These are phyloP conservation scores for Rubia peregrina DNA, from an alignment of 305 asterid species.

Conservation along the genomic window DNA sequence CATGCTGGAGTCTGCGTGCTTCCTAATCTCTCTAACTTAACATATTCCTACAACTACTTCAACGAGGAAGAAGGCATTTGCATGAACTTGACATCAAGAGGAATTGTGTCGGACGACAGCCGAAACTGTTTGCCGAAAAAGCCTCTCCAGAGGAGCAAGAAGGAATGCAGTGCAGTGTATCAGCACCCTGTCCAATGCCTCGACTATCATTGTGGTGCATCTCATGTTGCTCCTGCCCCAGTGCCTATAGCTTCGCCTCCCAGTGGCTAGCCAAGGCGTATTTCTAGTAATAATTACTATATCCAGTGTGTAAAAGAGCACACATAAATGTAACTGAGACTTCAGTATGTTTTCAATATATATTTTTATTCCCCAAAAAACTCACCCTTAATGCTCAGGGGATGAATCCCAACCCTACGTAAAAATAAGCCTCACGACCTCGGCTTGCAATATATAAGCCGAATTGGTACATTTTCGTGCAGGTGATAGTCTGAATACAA, in stretches of 20 bases:
- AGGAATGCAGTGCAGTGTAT: slow-evolving; percentile 46
- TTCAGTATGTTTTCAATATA: too few species aligned
- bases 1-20: slow-evolving; percentile 53
- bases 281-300: neutral
- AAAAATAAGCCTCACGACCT: too few species aligned
- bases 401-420: too few species aligned
- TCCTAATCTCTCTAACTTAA: slow-evolving; percentile 48
- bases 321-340: too few species aligned
- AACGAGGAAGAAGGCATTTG: slow-evolving; percentile 56
- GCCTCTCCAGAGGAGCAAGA: slow-evolving; percentile 54
- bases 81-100: slow-evolving; percentile 41
- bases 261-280: slow-evolving; percentile 4
- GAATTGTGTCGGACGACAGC: slow-evolving; percentile 40
- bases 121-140: slow-evolving; percentile 50
- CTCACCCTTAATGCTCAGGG: too few species aligned
- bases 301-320: too few species aligned
- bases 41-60: slow-evolving; percentile 47
- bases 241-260: slow-evolving; percentile 13
- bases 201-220: slow-evolving; percentile 28
- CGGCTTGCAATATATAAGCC: too few species aligned
- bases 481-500: too few species aligned
- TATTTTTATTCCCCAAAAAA: too few species aligned
- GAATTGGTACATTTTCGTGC: too few species aligned
- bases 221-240: slow-evolving; percentile 6
- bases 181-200: slow-evolving; percentile 47